Evolutionary conservation across 2,329 filamentous ascomycete species (phyloP), one percentile per base, ranked within the genome.

Genomic region (Aspergillus fructus): DNA sequence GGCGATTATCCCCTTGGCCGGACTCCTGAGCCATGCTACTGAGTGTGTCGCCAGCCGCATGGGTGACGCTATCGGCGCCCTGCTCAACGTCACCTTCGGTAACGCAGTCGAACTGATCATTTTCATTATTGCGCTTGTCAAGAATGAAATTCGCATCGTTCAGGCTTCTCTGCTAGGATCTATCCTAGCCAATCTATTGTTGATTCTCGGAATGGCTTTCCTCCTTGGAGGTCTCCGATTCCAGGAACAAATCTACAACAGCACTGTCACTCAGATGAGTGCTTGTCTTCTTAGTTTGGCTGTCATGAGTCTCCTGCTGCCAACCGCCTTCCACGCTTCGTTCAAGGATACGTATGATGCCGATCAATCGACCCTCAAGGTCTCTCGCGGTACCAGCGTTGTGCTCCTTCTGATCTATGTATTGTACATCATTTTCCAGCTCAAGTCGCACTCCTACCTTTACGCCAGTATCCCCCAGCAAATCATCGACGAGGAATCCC

Each of bases 241-340:
- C 74, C 88, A 89, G 71, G 93, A 97, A 78, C 93, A 96, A 79
- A 88, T 97, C 61, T 97, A 96, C 78, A 97, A 96, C 77, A 94
- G 87, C 76, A 96, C 91, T 21, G 91, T 96, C 58, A 96, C 92
- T 1, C 92, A 97, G 73, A 96, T 96, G 91, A 96, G 91, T 71
- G 93, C 93, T 51, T 96, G 91, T 77, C 81, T 97, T 66, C 84
- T 97, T 65, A 96, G 91, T 79, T 76, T 96, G 74, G 93, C 90
- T 69, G 93, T 96, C 59, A 93, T 91, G 76, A 96, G 92, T 78
- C 80, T 96, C 21, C 83, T 96, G 24, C 77, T 97, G 12, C 92
- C 93, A 1, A 96, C 93, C 34, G 93, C 93, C 4, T 97, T 97
- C 72, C 91, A 97, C 70, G 91, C 91, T 15, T 94, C 93, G 0